phyloP scores from a whole-genome alignment of 2,329 filamentous ascomycete species.

The Penicillium griseofulvum region DNA sequence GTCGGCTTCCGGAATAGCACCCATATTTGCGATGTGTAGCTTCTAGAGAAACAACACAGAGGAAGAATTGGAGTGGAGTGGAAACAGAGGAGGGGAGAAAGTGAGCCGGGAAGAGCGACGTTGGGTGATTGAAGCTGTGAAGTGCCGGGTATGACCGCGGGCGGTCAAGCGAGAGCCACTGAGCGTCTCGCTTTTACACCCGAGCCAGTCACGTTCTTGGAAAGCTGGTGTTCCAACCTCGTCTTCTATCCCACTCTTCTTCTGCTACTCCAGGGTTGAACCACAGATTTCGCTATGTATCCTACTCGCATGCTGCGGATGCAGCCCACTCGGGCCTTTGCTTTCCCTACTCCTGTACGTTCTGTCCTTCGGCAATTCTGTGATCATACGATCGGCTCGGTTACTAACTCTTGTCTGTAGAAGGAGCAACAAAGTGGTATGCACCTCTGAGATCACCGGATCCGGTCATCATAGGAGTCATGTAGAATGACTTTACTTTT shows the following conservation, averaged over 20 bases:
- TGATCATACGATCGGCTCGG: conserved; percentile 21
- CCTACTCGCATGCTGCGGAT: conserved; percentile 65
- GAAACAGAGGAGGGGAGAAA: conserved; percentile 22
- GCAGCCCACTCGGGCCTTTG: conserved; percentile 49
- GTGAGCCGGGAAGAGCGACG: conserved; percentile 29
- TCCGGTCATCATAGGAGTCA: conserved; percentile 7
- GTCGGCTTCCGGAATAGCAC: conserved; percentile 64
- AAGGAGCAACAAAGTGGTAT: conserved; percentile 65
- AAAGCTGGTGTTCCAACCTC: conserved; percentile 19
- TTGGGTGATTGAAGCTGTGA: conserved; percentile 36
- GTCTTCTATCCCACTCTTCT: conserved; percentile 21
- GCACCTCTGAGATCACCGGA: conserved; percentile 18
- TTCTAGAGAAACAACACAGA: conserved; percentile 19
- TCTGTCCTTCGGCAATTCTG: conserved; percentile 9
- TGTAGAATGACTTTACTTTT: neutral
- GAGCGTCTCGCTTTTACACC: conserved; percentile 36
- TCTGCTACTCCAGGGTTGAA: conserved; percentile 11
- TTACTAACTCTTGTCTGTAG: conserved; percentile 49
- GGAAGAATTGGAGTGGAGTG: conserved; percentile 19
- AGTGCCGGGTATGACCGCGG: conserved; percentile 39
- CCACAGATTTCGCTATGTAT: conserved; percentile 55
- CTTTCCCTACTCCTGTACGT: conserved; percentile 68
- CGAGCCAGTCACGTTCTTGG: conserved; percentile 30
- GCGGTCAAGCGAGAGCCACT: conserved; percentile 39
- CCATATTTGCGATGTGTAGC: conserved; percentile 65